Percentiles rank a stretch among this genome's conserved stretches.
These are phyloP conservation scores for Rutstroemia sydowiana DNA, from an alignment of 2,329 filamentous ascomycete genomes.

Conservation along the genomic window DNA sequence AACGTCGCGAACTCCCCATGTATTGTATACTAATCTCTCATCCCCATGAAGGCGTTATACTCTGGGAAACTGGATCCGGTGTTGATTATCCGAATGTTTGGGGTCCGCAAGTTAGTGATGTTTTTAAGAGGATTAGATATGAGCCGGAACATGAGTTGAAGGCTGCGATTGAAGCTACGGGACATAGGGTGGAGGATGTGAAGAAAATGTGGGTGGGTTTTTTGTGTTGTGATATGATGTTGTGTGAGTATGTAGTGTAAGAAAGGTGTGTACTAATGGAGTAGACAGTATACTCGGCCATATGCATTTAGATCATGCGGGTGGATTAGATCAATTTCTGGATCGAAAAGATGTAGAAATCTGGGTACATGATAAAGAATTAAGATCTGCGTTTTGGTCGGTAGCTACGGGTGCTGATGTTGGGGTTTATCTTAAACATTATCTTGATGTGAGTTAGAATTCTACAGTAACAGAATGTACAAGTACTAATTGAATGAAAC, in stretches of 20 bases:
- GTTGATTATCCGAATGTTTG: conserved; percentile 26
- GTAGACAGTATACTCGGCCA: conserved; percentile 35
- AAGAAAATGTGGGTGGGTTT: conserved; percentile 31
- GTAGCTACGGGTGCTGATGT: conserved; percentile 35
- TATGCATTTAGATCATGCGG: conserved; percentile 41
- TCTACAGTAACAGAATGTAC: neutral
- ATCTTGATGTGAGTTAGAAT: conserved; percentile 19
- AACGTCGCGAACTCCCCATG: conserved; percentile 21
- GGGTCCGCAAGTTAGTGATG: conserved; percentile 31
- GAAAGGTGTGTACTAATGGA: neutral
- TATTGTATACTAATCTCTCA: conserved; percentile 25
- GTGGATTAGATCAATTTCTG: conserved; percentile 39
- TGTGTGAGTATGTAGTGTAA: no score
- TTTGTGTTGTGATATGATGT: neutral
- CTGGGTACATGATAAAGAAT: conserved; percentile 41
- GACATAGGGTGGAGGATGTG: conserved; percentile 38
- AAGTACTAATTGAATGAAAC: conserved; percentile 13
- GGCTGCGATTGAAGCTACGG: conserved; percentile 31
- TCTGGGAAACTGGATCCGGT: conserved; percentile 25
- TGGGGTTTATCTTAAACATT: conserved; percentile 34
- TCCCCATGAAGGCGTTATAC: conserved; percentile 22
- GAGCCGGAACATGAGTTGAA: conserved; percentile 24
- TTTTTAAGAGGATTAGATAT: conserved; percentile 31
- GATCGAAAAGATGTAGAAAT: conserved; percentile 36
- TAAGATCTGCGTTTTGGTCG: conserved; percentile 39